Base-by-base conservation (phyloP, 768 basidiomycete species). In the Tylopilus sp. region DNA sequence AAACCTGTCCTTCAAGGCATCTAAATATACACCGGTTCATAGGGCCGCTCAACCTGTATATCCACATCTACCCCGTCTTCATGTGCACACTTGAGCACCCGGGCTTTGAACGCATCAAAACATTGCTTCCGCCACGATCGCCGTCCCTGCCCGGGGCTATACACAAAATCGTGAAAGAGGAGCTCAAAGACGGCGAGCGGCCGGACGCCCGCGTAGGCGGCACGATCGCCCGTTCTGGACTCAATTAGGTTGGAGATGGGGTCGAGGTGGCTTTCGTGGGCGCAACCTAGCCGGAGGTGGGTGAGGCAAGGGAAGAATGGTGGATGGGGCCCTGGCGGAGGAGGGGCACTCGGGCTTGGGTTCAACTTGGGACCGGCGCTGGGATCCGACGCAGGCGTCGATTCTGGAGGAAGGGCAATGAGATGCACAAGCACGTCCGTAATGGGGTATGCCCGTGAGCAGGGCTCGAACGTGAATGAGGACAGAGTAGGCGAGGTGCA, bases 121-220 rank as follows among this genome's bases (percentile, higher is more conserved):
- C 56, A 51, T 12, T 9, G 20, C 40, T 53, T 61, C 26, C 60
- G 57, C 48, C 20, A 50, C 4, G 57, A 33, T 21, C 51, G 56
- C 15, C 48, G n/a, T 18, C 47, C 52, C 21, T 39, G 50, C 0
- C 60, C 45, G 28, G 38, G 51, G 4, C 50, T 41, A 20, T 51
- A 56, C 31, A 64, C 48, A 17, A 61, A 62, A 22, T 66, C 64
- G 36, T 66, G 47, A 50, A 65, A 53, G 11, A 64, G 56, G 41
- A 65, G 56, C 12, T 64, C 59, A 13, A 65, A 62, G 10, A 44
- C 17, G 17, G 47, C 11, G 8, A 65, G 56, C 7, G 52, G 52
- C 0, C 17, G 33, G 12, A 66, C 56, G 3, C 57, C 53, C 1
- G 51, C 45, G 3, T 35, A 49, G 0, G 20, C 22, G 0, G 64